These are phyloP conservation scores for Euphorbia neoarborescens DNA, from an alignment of 441 rosid species.

Conservation along the genomic window DNA sequence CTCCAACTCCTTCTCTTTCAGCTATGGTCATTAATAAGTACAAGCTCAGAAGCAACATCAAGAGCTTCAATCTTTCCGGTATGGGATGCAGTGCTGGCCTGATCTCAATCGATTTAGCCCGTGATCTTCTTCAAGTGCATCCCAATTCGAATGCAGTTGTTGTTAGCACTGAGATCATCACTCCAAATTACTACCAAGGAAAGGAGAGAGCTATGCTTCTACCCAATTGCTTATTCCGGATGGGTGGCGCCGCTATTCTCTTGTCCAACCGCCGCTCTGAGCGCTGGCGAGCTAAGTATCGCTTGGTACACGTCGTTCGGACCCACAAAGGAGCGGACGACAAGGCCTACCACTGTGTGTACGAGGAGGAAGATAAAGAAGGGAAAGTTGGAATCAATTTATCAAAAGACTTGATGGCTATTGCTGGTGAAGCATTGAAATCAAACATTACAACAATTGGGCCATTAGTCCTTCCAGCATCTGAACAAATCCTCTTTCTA, in stretches of 20 bases:
- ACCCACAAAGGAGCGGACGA: constrained; percentile 86
- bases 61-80: constrained; percentile 84
- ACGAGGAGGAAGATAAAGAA: constrained; percentile 73
- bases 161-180: constrained; percentile 83
- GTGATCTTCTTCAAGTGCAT: constrained; percentile 71
- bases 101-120: constrained; percentile 70
- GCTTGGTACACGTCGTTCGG: constrained; percentile 68
- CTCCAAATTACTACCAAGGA: constrained; percentile 76
- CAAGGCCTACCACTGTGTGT: constrained; percentile 68
- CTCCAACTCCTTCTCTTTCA: constrained; percentile 80
- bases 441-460: constrained; percentile 87
- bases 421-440: constrained; percentile 88
- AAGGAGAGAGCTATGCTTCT: constrained; percentile 84
- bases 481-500: constrained; percentile 76
- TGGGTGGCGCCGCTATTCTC: constrained; percentile 80
- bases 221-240: constrained; percentile 86
- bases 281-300: constrained; percentile 61
- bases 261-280: constrained; percentile 64
- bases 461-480: constrained; percentile 82
- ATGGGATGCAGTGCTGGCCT: constrained; percentile 94
- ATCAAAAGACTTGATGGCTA: constrained; percentile 85
- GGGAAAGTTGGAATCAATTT: constrained; percentile 65
- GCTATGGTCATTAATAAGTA: constrained; percentile 88
- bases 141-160: constrained; percentile 78
- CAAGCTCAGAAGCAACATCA: constrained; percentile 80